Percentiles rank a stretch among this genome's conserved stretches.
phyloP scores from a whole-genome alignment of 2,329 filamentous ascomycete species.

The Drechmeria coniospora region DNA sequence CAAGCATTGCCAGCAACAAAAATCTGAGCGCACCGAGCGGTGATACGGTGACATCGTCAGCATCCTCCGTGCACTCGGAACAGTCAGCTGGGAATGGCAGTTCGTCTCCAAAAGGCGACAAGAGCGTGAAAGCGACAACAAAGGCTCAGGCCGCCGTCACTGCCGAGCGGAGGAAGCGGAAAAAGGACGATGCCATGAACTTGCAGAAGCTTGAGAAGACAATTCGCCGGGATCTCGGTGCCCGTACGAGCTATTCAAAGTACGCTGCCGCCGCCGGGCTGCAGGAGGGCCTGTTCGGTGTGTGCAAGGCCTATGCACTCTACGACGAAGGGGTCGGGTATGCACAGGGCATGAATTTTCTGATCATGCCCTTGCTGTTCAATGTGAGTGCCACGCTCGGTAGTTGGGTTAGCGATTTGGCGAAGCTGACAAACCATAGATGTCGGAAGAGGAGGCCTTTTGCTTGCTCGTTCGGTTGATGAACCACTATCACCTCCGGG shows the following conservation, averaged over 20 bases:
- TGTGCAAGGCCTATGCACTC: slow-evolving; percentile 94
- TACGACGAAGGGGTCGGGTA: slow-evolving; percentile 93
- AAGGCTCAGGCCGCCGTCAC: slow-evolving; percentile 50
- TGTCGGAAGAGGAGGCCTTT: slow-evolving; percentile 96
- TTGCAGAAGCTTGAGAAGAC: slow-evolving; percentile 77
- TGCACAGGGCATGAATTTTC: slow-evolving; percentile 97
- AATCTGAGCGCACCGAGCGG: slow-evolving; percentile 41
- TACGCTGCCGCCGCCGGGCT: slow-evolving; percentile 82
- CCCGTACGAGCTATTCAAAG: slow-evolving; percentile 91
- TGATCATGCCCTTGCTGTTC: slow-evolving; percentile 91
- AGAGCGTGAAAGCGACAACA: slow-evolving; percentile 44
- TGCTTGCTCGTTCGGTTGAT: slow-evolving; percentile 84
- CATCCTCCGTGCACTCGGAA: slow-evolving; percentile 73
- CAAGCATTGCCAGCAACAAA: slow-evolving; percentile 37
- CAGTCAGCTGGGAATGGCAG: slow-evolving; percentile 46
- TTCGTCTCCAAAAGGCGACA: slow-evolving; percentile 43
- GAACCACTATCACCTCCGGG: slow-evolving; percentile 88
- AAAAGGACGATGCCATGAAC: slow-evolving; percentile 59
- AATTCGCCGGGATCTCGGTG: slow-evolving; percentile 81
- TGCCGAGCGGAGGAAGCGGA: slow-evolving; percentile 59
- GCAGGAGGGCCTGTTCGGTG: slow-evolving; percentile 84
- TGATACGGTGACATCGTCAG: slow-evolving; percentile 57
- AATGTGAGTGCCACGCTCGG: slow-evolving; percentile 43
- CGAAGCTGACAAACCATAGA: slow-evolving; percentile 30
- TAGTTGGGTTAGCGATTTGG: neutral